Evolutionary conservation across 2,329 filamentous ascomycete genomes (phyloP).

Genomic region (Epicoccum nigrum): DNA sequence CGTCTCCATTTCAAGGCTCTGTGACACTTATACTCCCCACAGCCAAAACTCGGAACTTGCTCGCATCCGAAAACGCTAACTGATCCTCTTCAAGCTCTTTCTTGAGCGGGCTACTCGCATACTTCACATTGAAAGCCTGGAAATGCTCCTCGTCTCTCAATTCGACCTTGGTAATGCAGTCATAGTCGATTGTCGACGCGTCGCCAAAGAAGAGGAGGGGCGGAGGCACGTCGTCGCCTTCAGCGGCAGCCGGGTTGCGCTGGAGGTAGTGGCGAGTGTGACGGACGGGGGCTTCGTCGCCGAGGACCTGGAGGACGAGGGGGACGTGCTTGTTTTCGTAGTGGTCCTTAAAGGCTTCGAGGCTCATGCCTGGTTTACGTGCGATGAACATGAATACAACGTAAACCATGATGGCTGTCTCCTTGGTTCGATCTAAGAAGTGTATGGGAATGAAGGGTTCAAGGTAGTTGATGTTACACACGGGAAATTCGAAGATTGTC

Average conservation of each 20-base stretch:
- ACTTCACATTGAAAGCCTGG: constrained; percentile 21
- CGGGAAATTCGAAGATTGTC: no score
- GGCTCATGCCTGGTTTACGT: constrained; percentile 25
- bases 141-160: constrained; percentile 26
- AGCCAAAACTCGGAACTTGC: constrained; percentile 20
- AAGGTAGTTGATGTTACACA: no score
- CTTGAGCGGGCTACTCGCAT: constrained; percentile 12
- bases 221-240: constrained; percentile 1
- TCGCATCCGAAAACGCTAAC: constrained; percentile 20
- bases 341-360: constrained; percentile 29
- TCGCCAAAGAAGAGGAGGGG: constrained; percentile 16
- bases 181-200: constrained; percentile 18
- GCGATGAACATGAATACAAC: constrained; percentile 25
- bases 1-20: constrained; percentile 2
- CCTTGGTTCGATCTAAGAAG: no score
- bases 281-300: constrained; percentile 25
- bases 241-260: constrained; percentile 7
- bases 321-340: constrained; percentile 32
- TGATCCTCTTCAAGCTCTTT: constrained; percentile 19
- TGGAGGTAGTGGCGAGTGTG: constrained; percentile 34
- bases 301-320: constrained; percentile 28
- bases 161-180: constrained; percentile 29
- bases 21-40: constrained; percentile 24
- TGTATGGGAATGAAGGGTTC: no score
- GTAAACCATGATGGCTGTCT: constrained; percentile 22